Base-by-base conservation (phyloP, 2,329 filamentous ascomycete genomes). In the Monilinia laxa region DNA sequence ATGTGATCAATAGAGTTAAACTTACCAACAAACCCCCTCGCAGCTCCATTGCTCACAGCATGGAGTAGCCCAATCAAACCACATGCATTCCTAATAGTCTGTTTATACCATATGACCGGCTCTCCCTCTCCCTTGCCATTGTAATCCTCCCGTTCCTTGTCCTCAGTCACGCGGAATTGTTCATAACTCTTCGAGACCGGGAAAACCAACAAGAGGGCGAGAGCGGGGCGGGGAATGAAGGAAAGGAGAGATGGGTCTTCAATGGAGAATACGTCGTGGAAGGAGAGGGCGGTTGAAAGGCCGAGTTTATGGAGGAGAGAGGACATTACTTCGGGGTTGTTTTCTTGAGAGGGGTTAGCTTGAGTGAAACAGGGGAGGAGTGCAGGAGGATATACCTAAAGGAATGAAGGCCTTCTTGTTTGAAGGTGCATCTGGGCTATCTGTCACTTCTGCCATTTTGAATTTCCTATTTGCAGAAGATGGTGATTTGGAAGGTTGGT, bases 41-140 rank as follows among this genome's bases (percentile, higher is more conserved):
- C 89, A 2, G 83, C 83, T 0, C 93, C 93, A 78, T 98, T 99
- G 60, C 84, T 85, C 0, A 92, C 87, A 35, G 90, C 90, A 76
- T 99, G 95, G 62, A 98, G 78, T 40, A 99, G 80, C 0, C 91
- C 94, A 82, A 97, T 97, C 59, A 97, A 80, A 0, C 95, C 95
- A 78, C 95, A 99, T 0, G 95, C 93, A 78, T 98, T 97, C 70
- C 91, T 86, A 73, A 98, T 97, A 0, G 94, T 98, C 80, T 98
- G 95, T 72, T 87, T 91, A 83, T 93, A 98, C 95, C 95, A 99
- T 4, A 96, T 75, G 0, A 97, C 91, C 6, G 91, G 89, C 75
- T 97, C 92, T 0, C 74, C 75, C 0, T 84, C 79, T 1, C 93
- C 93, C 23, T 81, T 83, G 54, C 89, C 90, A 0, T 77, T 76